Conservation (phyloP, 139 green algal genomes). For the Axilococcus clingmanii region DNA sequence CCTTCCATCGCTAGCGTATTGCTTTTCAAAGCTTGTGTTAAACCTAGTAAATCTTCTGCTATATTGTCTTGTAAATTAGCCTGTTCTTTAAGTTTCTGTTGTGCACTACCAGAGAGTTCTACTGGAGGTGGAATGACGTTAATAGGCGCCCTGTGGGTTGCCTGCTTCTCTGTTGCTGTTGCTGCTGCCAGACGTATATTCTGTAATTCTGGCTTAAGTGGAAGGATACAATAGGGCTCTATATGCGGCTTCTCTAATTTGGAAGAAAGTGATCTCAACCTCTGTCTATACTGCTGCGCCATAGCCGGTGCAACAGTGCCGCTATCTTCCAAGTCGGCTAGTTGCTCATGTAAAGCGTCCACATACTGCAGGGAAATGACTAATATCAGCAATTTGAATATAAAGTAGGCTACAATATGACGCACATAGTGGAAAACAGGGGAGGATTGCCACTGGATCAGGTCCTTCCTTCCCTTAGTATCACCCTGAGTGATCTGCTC, state of each 20-base stretch:
- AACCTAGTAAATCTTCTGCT: conserved; percentile 36
- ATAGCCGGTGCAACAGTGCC: neutral
- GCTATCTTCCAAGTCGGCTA: conserved; percentile 20
- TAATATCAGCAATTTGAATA: neutral
- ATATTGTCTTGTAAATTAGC: conserved; percentile 26
- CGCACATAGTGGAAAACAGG: conserved; percentile 41
- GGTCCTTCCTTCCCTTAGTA: conserved; percentile 12
- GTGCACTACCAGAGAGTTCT: neutral
- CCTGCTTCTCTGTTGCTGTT: neutral
- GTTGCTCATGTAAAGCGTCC: conserved; percentile 31
- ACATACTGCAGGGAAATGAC: conserved; percentile 24
- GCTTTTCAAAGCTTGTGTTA: conserved; percentile 29
- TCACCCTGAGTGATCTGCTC: conserved; percentile 30
- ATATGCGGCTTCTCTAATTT: neutral
- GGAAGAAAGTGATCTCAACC: neutral
- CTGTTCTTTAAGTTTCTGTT: neutral
- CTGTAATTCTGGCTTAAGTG: neutral
- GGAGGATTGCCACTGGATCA: conserved; percentile 23
- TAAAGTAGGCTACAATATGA: neutral
- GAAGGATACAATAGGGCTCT: neutral
- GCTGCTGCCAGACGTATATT: neutral
- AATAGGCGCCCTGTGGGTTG: neutral
- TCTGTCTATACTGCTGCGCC: neutral
- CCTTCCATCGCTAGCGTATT: conserved; percentile 34
- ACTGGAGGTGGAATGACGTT: neutral